Percentiles rank a stretch among this genome's conserved stretches.
Conservation (phyloP, 129 eudicot species). For the Daucus carota region DNA sequence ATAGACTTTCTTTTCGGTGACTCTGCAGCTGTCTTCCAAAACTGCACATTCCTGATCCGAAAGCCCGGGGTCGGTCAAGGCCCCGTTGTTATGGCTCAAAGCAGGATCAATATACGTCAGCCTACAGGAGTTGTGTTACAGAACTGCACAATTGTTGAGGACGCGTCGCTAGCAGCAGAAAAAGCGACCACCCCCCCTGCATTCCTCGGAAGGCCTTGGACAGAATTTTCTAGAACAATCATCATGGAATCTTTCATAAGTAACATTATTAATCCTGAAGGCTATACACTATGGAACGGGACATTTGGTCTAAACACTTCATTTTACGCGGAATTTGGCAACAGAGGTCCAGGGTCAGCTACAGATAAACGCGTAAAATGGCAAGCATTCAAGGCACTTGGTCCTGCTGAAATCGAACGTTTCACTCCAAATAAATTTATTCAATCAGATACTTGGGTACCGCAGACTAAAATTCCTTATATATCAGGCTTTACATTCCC, state of each 20-base stretch:
- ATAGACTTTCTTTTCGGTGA: conserved; percentile 72
- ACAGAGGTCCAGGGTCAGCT: conserved; percentile 51
- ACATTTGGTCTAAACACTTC: conserved; percentile 52
- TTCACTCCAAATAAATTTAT: conserved; percentile 42
- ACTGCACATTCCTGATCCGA: conserved; percentile 46
- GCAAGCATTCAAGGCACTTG: conserved; percentile 54
- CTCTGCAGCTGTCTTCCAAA: conserved; percentile 50
- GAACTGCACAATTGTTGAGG: conserved; percentile 49
- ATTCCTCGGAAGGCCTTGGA: conserved; percentile 84
- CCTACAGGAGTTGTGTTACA: conserved; percentile 69
- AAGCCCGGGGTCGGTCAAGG: conserved; percentile 41
- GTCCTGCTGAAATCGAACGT: conserved; percentile 25
- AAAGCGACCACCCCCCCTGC: conserved; percentile 12
- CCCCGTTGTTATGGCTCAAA: conserved; percentile 63
- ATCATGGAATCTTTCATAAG: conserved; percentile 60
- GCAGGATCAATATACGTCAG: conserved; percentile 54
- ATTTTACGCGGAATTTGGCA: conserved; percentile 57
- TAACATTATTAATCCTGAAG: conserved; percentile 59
- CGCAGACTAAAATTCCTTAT: conserved; percentile 46
- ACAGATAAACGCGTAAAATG: conserved; percentile 45
- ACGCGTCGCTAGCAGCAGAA: conserved; percentile 27
- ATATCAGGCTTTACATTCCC: conserved; percentile 24
- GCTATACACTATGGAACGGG: conserved; percentile 65
- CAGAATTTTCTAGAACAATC: conserved; percentile 57
- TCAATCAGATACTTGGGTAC: conserved; percentile 47